phyloP scores from a whole-genome alignment of 257 asterid species.

The Mentha longifolia region DNA sequence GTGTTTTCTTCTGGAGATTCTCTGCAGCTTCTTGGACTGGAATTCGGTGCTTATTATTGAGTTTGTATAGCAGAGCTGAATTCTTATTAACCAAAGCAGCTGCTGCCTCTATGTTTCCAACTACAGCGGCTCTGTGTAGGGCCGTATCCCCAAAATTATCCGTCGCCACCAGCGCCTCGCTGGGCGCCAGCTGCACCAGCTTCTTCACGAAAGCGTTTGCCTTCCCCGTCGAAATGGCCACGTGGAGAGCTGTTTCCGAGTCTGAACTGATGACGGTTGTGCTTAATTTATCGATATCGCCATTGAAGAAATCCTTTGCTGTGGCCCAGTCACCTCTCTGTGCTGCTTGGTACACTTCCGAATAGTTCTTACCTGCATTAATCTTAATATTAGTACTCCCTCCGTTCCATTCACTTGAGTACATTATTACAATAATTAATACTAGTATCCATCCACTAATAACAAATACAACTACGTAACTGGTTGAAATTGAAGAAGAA shows the following conservation, averaged over 20 bases:
- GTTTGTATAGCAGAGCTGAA: not conserved
- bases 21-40: not conserved
- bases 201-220: slow-evolving; percentile 22
- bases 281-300: too few relatives aligned
- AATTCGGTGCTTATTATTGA: not conserved
- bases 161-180: not conserved
- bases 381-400: too few relatives aligned
- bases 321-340: not conserved
- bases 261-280: not conserved
- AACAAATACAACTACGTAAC: not conserved
- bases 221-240: not conserved
- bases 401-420: not conserved
- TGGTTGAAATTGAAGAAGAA: not conserved
- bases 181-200: not conserved
- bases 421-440: not conserved
- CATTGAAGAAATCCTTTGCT: not conserved
- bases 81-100: slow-evolving; percentile 9
- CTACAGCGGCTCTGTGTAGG: not conserved
- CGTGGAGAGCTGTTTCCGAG: slow-evolving; percentile 13
- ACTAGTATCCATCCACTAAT: too few relatives aligned
- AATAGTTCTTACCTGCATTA: not conserved
- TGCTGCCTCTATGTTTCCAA: slow-evolving; percentile 23
- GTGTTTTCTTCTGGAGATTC: not conserved
- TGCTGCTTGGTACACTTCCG: slow-evolving; percentile 19
- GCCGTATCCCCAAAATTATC: not conserved